phyloP scores from a whole-genome alignment of 345 rosid genomes.

The Eucalyptus brandiana region DNA sequence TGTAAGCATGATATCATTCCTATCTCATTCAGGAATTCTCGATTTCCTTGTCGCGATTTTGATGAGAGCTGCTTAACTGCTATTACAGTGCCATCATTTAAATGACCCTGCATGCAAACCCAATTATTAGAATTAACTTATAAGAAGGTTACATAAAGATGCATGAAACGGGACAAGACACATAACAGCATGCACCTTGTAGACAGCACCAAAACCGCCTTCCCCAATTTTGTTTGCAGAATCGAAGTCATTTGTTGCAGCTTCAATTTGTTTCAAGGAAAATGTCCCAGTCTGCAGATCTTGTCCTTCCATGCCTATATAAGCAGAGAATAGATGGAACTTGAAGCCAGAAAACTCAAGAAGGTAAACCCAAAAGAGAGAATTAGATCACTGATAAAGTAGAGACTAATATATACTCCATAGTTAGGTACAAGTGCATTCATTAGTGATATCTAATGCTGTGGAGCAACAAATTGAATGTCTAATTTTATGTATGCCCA shows the following conservation, averaged over 20 bases:
- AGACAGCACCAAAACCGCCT: slow-evolving; percentile 42
- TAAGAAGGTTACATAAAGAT: too few species aligned
- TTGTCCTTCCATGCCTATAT: neutral
- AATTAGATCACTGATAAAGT: neutral
- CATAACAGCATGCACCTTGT: slow-evolving; percentile 10
- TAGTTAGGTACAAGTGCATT: neutral
- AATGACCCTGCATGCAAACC: slow-evolving; percentile 6
- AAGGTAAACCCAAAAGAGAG: neutral
- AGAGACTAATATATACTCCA: neutral
- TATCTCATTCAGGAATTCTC: slow-evolving; percentile 60
- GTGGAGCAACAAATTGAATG: neutral
- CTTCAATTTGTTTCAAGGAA: slow-evolving; percentile 24
- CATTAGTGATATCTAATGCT: neutral
- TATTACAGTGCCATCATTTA: slow-evolving; percentile 43
- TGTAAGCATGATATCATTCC: slow-evolving; percentile 58
- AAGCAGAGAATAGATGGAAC: neutral
- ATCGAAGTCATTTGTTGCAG: slow-evolving; percentile 23
- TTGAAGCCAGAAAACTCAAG: neutral
- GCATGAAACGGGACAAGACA: neutral
- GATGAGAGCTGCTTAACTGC: slow-evolving; percentile 77
- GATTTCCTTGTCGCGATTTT: slow-evolving; percentile 61
- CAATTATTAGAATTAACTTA: neutral
- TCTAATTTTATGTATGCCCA: neutral
- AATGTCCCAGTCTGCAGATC: slow-evolving; percentile 24
- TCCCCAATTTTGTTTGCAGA: slow-evolving; percentile 27